These are phyloP conservation scores for Novymonas esmeraldas DNA, from an alignment of 208 protist species.

Conservation along the genomic window DNA sequence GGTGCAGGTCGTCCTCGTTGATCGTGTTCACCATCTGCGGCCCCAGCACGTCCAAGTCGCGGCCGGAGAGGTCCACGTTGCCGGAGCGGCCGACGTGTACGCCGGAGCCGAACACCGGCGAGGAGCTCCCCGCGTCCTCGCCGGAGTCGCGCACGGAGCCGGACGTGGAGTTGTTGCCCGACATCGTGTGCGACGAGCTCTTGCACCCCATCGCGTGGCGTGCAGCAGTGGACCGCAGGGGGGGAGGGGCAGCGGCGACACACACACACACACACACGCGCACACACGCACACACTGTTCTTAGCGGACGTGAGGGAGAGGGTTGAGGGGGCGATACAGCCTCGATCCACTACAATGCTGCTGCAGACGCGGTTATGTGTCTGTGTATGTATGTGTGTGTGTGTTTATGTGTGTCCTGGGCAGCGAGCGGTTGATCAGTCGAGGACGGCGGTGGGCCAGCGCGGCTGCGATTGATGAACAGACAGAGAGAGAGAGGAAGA, in stretches of 20 bases:
- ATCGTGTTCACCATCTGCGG: constrained; percentile 70
- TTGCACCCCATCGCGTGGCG: constrained; percentile 33
- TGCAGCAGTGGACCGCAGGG: neutral
- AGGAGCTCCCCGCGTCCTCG: constrained; percentile 16
- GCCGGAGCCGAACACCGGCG: constrained; percentile 68
- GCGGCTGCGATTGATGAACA: neutral
- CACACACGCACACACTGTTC: no score
- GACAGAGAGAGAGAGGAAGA: neutral
- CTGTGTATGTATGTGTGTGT: neutral
- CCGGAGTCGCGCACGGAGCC: constrained; percentile 10
- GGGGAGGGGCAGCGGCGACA: neutral
- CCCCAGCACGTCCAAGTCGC: constrained; percentile 66
- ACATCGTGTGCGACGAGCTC: constrained; percentile 11
- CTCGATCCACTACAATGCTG: no score
- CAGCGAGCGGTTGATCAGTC: neutral
- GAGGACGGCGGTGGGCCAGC: no score
- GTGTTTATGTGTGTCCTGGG: neutral
- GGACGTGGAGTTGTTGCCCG: neutral
- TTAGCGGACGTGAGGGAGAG: no score
- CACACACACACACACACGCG: no score
- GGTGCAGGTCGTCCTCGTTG: constrained; percentile 63
- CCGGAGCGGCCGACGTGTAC: constrained; percentile 83
- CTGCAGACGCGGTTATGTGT: no score
- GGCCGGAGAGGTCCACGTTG: constrained; percentile 78
- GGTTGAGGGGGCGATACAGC: no score